Percentiles rank a stretch among this genome's conserved stretches.
These are phyloP conservation scores for Kondoa malvinella DNA, from an alignment of 768 basidiomycete genomes.

Conservation along the genomic window DNA sequence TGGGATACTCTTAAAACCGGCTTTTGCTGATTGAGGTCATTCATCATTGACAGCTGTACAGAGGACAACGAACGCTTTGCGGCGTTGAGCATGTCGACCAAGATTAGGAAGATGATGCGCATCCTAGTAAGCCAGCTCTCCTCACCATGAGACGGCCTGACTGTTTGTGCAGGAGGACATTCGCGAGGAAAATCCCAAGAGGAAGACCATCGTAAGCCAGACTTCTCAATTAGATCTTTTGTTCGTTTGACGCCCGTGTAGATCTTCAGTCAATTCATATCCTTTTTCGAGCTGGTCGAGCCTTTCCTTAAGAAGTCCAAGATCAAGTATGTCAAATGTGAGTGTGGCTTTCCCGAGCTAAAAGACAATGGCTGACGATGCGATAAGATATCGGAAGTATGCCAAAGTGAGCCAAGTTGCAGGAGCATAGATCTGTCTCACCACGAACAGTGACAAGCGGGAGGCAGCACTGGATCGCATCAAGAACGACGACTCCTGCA, in stretches of 20 bases:
- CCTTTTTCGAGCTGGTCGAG: conserved; percentile 64
- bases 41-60: conserved; percentile 47
- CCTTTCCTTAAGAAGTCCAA: conserved; percentile 57
- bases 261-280: conserved; percentile 70
- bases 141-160: neutral
- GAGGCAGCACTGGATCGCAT: conserved; percentile 60
- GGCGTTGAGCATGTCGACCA: conserved; percentile 40
- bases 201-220: conserved; percentile 57
- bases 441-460: conserved; percentile 59
- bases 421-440: conserved; percentile 23
- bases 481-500: conserved; percentile 41
- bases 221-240: neutral
- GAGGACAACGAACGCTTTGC: conserved; percentile 39
- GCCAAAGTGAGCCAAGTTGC: conserved; percentile 4
- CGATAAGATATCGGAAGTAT: conserved; percentile 11
- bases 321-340: conserved; percentile 68
- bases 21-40: neutral
- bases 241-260: neutral
- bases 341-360: conserved; percentile 35
- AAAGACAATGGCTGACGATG: neutral
- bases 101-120: conserved; percentile 65
- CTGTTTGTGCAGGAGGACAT: conserved; percentile 35
- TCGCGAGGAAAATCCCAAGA: conserved; percentile 31
- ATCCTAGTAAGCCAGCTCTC: conserved; percentile 36
- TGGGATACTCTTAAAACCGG: neutral